Evolutionary conservation across 208 protist species (phyloP).

Genomic region (Leishmania tarentolae): DNA sequence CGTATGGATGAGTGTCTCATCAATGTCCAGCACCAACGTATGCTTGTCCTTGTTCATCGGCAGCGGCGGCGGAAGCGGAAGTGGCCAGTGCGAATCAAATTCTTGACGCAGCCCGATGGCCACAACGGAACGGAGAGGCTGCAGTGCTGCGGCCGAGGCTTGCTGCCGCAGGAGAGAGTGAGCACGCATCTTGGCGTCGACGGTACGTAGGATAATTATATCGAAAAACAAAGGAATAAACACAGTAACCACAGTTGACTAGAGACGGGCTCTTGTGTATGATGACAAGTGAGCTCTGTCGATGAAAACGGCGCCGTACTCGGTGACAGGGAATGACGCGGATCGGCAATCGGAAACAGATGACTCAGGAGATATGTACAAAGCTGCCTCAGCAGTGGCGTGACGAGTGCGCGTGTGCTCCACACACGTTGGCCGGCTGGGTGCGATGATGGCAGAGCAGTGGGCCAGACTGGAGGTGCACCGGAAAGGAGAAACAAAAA

Average conservation of each 20-base stretch:
- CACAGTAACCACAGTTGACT: too few species aligned
- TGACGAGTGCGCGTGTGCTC: neutral
- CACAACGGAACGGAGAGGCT: constrained; percentile 44
- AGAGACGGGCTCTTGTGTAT: neutral
- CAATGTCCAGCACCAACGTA: constrained; percentile 89
- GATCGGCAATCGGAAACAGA: neutral
- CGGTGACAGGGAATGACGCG: neutral
- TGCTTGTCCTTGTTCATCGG: constrained; percentile 46
- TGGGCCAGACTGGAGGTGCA: neutral
- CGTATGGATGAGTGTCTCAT: constrained; percentile 84
- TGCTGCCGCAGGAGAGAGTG: constrained; percentile 17
- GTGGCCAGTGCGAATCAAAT: constrained; percentile 62
- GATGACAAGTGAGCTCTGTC: neutral
- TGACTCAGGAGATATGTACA: neutral
- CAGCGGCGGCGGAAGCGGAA: constrained; percentile 68
- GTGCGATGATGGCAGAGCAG: neutral
- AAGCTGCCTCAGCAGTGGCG: neutral
- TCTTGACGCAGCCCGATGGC: constrained; percentile 56
- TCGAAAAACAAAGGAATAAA: neutral
- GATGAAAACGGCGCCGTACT: neutral
- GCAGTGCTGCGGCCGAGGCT: constrained; percentile 15
- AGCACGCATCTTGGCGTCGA: constrained; percentile 15
- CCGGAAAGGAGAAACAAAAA: neutral
- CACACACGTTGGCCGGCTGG: neutral
- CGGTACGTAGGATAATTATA: neutral